Base-by-base conservation (phyloP, 75 land plant genomes). In the Cryptomeria japonica region DNA sequence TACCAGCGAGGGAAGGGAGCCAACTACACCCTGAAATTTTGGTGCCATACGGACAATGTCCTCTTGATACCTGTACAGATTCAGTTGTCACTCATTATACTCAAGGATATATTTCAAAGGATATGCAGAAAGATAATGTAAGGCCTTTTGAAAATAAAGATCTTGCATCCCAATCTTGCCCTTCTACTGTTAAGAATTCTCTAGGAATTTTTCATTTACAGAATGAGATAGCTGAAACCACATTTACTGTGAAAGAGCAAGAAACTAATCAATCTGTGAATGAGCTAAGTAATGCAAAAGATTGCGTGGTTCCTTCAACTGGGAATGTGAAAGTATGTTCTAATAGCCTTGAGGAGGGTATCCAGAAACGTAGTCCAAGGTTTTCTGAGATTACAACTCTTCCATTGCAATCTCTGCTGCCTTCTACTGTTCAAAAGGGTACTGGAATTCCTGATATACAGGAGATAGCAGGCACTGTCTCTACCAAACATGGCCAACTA, bases 121-220 rank as follows among this genome's bases (percentile, higher is more conserved):
- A 75, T 13, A 75, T 44, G 49, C 84, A 46, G 51, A 82, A 82
- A 82, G 84, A 82, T 44, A 13, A 18, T n/a, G 15, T 28, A 10
- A 44, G n/a, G 51, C 84, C 34, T 82, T 44, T 32, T 46, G 84
- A 82, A 32, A 82, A n/a, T 44, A 28, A 15, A 31, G 12, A 41
- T 82, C 32, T 28, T 46, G 1, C 14, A 82, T 82, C 47, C 41
- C 84, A 44, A 46, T 82, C 32, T 44, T 82, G 53, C 84, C 32
- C 84, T 44, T 82, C 84, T n/a, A 82, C 84, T 46, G 84, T 82
- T 82, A 46, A n/a, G 31, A 46, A 28, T 46, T 8, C 47, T 44
- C 51, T 19, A 46, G 84, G 32, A 46, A 82, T 28, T 82, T 82
- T 32, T 28, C 15, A 82, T 82, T 82, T 82, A n/a, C 32, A 46